phyloP scores from a whole-genome alignment of 73 alveolate genomes.

The Paramecium biaurelia region DNA sequence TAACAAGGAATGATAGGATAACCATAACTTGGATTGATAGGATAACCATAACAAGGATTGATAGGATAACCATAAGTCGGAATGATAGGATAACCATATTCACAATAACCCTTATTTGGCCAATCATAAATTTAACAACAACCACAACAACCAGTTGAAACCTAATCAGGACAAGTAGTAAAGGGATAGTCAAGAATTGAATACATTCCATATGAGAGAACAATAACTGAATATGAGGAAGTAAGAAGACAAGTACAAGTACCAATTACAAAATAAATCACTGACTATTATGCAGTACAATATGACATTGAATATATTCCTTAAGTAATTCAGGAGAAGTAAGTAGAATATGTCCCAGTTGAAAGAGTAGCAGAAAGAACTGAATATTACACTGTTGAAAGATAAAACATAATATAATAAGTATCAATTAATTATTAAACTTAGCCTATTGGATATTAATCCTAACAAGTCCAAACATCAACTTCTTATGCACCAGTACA shows the following conservation, averaged over 20 bases:
- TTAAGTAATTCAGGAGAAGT: conserved; percentile 47
- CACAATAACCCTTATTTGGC: neutral
- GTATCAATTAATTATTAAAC: neutral
- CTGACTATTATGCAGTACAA: conserved; percentile 64
- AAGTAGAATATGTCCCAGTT: conserved; percentile 56
- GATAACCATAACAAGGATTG: neutral
- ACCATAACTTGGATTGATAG: neutral
- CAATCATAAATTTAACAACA: neutral
- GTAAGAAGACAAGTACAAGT: conserved; percentile 62
- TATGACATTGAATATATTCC: conserved; percentile 62
- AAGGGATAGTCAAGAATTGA: conserved; percentile 66
- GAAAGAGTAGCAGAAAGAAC: conserved; percentile 63
- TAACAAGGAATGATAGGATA: neutral
- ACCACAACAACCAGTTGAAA: neutral
- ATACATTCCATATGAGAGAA: conserved; percentile 63
- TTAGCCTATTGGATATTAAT: conserved; percentile 7
- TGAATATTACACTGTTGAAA: conserved; percentile 59
- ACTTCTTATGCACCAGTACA: neutral
- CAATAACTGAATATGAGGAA: conserved; percentile 61
- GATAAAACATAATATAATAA: conserved; percentile 22
- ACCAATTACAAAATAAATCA: conserved; percentile 47
- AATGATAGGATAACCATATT: neutral
- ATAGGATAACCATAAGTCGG: neutral
- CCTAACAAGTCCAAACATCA: neutral
- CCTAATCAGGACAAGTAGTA: neutral